A percentile compares a stretch with the other conserved stretches of the same genome.
Evolutionary conservation across 371 early-diverging fungal genomes (phyloP).

Genomic region (Mucor irregularis): DNA sequence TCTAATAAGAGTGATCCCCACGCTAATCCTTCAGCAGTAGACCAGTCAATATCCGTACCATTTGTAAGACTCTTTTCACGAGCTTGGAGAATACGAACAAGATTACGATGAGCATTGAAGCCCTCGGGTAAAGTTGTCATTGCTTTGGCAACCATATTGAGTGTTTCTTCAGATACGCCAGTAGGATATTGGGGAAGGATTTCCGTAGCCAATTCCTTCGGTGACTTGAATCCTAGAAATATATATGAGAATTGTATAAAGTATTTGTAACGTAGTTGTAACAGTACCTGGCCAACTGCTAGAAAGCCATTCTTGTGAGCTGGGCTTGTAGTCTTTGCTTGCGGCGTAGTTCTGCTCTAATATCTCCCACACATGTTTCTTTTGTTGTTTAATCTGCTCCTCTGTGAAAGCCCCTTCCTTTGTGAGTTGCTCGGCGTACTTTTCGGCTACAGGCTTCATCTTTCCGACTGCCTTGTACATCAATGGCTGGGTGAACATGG

Average conservation of each 20-base stretch:
- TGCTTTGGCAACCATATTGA: constrained; percentile 80
- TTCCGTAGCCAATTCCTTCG: constrained; percentile 79
- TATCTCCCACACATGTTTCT: constrained; percentile 87
- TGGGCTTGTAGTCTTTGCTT: constrained; percentile 89
- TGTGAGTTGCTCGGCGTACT: constrained; percentile 81
- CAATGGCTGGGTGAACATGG: constrained; percentile 96
- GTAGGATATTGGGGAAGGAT: constrained; percentile 69
- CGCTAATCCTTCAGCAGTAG: constrained; percentile 95
- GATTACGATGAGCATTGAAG: constrained; percentile 85
- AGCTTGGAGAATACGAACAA: constrained; percentile 80
- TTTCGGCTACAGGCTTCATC: constrained; percentile 80
- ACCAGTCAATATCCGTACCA: constrained; percentile 90
- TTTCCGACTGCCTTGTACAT: constrained; percentile 93
- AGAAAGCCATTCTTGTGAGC: constrained; percentile 92
- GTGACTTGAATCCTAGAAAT: constrained; percentile 79
- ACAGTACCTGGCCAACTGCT: constrained; percentile 82
- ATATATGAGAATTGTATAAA: no score
- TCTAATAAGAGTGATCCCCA: constrained; percentile 87
- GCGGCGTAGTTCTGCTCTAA: constrained; percentile 89
- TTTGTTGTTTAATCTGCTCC: constrained; percentile 82
- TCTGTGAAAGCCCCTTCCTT: constrained; percentile 82
- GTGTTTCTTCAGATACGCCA: constrained; percentile 74
- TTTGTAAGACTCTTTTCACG: constrained; percentile 78
- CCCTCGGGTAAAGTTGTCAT: constrained; percentile 80
- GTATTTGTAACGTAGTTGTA: neutral